These are phyloP conservation scores for Coniferiporia sulphurascens DNA, from an alignment of 1,284 basidiomycete species.

Conservation along the genomic window DNA sequence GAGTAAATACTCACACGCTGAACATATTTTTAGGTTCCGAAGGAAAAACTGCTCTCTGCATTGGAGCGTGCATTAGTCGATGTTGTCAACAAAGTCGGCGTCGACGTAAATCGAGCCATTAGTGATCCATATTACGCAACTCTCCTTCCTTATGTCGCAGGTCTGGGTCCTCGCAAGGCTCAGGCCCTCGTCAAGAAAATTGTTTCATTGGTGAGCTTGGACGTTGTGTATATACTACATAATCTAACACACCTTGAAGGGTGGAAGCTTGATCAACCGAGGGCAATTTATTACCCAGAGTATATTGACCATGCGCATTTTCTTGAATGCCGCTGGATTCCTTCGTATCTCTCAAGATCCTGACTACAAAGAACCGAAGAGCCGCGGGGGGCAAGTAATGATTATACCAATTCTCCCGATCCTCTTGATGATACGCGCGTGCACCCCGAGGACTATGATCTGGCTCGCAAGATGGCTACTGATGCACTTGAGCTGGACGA, in stretches of 20 bases:
- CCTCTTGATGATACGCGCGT: slow-evolving; percentile 95
- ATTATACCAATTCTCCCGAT: slow-evolving; percentile 54
- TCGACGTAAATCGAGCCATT: slow-evolving; percentile 92
- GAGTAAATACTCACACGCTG: neutral
- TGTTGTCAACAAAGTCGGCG: slow-evolving; percentile 86
- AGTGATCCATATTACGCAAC: slow-evolving; percentile 84
- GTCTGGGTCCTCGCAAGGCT: slow-evolving; percentile 94
- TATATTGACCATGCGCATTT: slow-evolving; percentile 81
- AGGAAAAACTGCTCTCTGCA: slow-evolving; percentile 77
- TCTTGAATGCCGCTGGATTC: slow-evolving; percentile 89
- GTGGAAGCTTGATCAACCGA: slow-evolving; percentile 80
- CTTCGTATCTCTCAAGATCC: slow-evolving; percentile 78
- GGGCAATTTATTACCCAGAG: slow-evolving; percentile 79
- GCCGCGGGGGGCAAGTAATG: slow-evolving; percentile 64
- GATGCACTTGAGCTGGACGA: slow-evolving; percentile 95
- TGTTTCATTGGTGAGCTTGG: slow-evolving; percentile 53
- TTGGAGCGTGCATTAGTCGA: slow-evolving; percentile 90
- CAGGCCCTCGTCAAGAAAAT: slow-evolving; percentile 84
- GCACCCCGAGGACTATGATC: slow-evolving; percentile 97
- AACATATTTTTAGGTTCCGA: slow-evolving; percentile 56
- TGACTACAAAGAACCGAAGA: slow-evolving; percentile 55
- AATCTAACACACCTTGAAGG: slow-evolving; percentile 39
- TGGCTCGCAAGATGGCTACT: slow-evolving; percentile 97
- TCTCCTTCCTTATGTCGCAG: slow-evolving; percentile 87
- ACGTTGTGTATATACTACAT: slow-evolving; percentile 4